Conservation (phyloP, 1,284 basidiomycete species). For the Boletellus deceptivus region DNA sequence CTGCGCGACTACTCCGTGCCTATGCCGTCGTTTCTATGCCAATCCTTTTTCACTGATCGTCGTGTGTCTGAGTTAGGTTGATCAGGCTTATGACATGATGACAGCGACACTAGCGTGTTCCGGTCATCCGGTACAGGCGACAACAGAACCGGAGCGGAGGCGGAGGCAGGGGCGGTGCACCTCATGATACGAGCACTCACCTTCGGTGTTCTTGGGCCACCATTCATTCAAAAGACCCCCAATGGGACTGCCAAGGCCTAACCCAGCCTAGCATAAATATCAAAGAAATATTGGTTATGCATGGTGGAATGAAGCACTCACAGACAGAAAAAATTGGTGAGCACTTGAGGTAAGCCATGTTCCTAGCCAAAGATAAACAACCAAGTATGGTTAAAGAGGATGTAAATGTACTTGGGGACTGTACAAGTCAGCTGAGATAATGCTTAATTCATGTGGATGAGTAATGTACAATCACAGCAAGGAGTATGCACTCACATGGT, state of each 20-base stretch:
- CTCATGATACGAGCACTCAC: too few species aligned
- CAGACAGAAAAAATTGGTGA: constrained; percentile 9
- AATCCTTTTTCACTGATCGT: too few species aligned
- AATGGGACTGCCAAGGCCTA: constrained; percentile 17
- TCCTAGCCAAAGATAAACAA: constrained; percentile 1
- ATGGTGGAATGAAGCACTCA: not conserved
- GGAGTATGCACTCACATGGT: constrained; percentile 7
- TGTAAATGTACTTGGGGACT: constrained; percentile 8
- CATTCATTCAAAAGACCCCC: constrained; percentile 15
- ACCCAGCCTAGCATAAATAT: constrained; percentile 6
- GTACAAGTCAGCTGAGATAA: constrained; percentile 18
- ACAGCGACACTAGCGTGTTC: too few species aligned
- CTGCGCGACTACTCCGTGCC: too few species aligned
- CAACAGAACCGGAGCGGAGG: too few species aligned
- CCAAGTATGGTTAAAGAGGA: not conserved
- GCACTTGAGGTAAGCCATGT: constrained; percentile 11
- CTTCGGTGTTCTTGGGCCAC: too few species aligned
- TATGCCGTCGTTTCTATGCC: too few species aligned
- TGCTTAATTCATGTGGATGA: constrained; percentile 2
- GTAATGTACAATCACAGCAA: not conserved
- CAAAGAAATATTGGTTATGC: not conserved
- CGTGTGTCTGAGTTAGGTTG: too few species aligned
- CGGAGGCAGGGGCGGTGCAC: too few species aligned
- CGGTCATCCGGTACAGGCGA: too few species aligned
- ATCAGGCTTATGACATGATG: too few species aligned